Percentiles rank a stretch among this genome's conserved stretches.
phyloP scores from a whole-genome alignment of 768 basidiomycete genomes.

The Pulveroboletus sp. region DNA sequence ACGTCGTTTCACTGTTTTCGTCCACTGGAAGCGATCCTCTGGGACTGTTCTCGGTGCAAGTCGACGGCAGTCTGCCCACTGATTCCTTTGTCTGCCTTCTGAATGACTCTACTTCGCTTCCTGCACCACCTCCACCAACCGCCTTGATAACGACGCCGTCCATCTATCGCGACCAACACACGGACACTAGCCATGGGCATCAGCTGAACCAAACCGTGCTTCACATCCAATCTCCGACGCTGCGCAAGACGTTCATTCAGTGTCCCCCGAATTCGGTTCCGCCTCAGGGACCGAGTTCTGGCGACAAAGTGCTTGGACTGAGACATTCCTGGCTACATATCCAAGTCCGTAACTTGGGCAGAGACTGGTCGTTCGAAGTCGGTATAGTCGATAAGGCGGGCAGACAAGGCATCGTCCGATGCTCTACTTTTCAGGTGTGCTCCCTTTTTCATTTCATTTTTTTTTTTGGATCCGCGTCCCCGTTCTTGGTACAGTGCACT shows the following conservation, averaged over 20 bases:
- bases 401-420: constrained; percentile 54
- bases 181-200: constrained; percentile 31
- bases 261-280: constrained; percentile 41
- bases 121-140: constrained; percentile 43
- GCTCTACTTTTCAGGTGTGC: constrained; percentile 78
- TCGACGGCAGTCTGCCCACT: constrained; percentile 46
- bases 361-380: constrained; percentile 72
- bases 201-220: constrained; percentile 62
- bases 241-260: constrained; percentile 62
- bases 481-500: neutral
- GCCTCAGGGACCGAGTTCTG: constrained; percentile 3
- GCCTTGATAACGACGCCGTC: constrained; percentile 41
- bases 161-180: constrained; percentile 25
- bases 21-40: constrained; percentile 64
- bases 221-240: constrained; percentile 74
- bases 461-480: neutral
- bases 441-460: neutral
- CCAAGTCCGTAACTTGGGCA: constrained; percentile 63
- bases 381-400: constrained; percentile 64
- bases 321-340: constrained; percentile 72
- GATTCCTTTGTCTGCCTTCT: constrained; percentile 66
- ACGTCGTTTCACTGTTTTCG: constrained; percentile 68
- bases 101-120: constrained; percentile 50
- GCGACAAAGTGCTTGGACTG: constrained; percentile 43
- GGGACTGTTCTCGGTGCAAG: constrained; percentile 44